phyloP scores from a whole-genome alignment of 768 basidiomycete genomes.

The Cystoderma amianthinum region DNA sequence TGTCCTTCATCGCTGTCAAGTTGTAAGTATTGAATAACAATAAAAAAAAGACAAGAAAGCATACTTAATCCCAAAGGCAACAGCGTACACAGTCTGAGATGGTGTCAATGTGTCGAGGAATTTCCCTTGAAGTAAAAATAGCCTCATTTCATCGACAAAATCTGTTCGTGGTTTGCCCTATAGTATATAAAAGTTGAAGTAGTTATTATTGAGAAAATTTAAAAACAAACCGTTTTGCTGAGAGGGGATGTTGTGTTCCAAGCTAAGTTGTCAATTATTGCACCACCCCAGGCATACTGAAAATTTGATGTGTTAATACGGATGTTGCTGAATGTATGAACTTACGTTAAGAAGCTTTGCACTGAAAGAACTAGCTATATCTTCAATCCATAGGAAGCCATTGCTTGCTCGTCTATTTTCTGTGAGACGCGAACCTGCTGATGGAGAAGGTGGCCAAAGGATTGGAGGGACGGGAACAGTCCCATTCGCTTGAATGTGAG shows the following conservation, averaged over 20 bases:
- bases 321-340: background rate
- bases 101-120: slow-evolving; percentile 19
- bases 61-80: slow-evolving; percentile 24
- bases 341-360: slow-evolving; percentile 21
- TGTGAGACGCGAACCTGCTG: slow-evolving; percentile 18
- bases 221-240: slow-evolving; percentile 13
- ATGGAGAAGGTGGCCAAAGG: slow-evolving; percentile 21
- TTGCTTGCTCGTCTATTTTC: slow-evolving; percentile 21
- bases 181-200: background rate
- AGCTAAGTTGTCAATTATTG: slow-evolving; percentile 23
- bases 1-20: slow-evolving; percentile 17
- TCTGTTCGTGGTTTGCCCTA: slow-evolving; percentile 16
- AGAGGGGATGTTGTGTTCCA: slow-evolving; percentile 22
- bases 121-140: slow-evolving; percentile 20
- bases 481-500: slow-evolving; percentile 16
- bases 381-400: slow-evolving; percentile 24
- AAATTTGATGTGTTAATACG: background rate
- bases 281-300: slow-evolving; percentile 26
- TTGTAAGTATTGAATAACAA: background rate
- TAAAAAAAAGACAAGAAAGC: slow-evolving; percentile 1
- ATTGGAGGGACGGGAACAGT: slow-evolving; percentile 23
- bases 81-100: slow-evolving; percentile 18
- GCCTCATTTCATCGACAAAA: slow-evolving; percentile 17
- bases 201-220: background rate
- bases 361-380: slow-evolving; percentile 17